These are phyloP conservation scores for Trypanosoma melophagium DNA, from an alignment of 208 protist species.

Conservation along the genomic window DNA sequence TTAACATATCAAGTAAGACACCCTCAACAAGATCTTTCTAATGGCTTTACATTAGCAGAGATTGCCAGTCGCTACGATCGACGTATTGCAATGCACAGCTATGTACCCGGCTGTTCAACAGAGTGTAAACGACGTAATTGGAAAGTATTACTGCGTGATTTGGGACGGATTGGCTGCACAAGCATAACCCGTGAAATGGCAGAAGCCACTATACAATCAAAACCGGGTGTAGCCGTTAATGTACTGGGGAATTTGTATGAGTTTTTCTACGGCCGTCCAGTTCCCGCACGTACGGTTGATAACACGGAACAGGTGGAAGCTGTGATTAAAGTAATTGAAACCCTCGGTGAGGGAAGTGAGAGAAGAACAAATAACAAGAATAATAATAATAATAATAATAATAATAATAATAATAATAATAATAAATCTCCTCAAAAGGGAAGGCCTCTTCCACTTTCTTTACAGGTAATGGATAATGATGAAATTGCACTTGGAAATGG, in stretches of 20 bases:
- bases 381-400: not conserved
- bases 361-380: not conserved
- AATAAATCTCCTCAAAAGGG: not conserved
- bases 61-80: constrained; percentile 90
- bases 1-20: constrained; percentile 90
- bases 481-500: constrained; percentile 47
- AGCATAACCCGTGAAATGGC: constrained; percentile 47
- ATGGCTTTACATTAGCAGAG: constrained; percentile 93
- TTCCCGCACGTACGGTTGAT: constrained; percentile 26
- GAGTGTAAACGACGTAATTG: constrained; percentile 90
- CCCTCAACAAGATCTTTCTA: constrained; percentile 92
- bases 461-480: constrained; percentile 55
- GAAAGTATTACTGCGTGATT: constrained; percentile 53
- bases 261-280: constrained; percentile 60
- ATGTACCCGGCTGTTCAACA: constrained; percentile 73
- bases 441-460: constrained; percentile 21
- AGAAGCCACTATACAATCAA: constrained; percentile 57
- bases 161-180: constrained; percentile 54
- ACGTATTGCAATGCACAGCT: constrained; percentile 79
- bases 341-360: not conserved
- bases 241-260: constrained; percentile 81
- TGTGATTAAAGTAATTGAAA: constrained; percentile 7
- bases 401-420: not conserved
- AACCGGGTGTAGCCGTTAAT: constrained; percentile 49
- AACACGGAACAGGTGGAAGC: not conserved